phyloP scores from a whole-genome alignment of 73 alveolate genomes.

The Paramecium octaurelia region DNA sequence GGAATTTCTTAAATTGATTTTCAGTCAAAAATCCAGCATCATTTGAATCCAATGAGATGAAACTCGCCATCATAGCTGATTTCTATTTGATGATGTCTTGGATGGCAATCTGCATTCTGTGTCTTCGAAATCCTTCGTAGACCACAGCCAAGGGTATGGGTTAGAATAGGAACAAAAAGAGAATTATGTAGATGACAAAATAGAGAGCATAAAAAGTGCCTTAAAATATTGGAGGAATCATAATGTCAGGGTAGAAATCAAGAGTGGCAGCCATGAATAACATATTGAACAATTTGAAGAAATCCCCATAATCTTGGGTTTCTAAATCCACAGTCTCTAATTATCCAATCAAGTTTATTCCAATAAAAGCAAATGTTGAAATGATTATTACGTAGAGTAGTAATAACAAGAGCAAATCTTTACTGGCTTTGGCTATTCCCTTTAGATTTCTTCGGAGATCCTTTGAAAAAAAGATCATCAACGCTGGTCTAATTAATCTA shows the following conservation, averaged over 20 bases:
- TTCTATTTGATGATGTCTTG: constrained; percentile 50
- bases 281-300: constrained; percentile 26
- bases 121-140: constrained; percentile 59
- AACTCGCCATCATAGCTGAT: constrained; percentile 60
- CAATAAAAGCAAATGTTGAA: constrained; percentile 42
- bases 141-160: constrained; percentile 63
- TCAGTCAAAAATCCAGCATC: constrained; percentile 38
- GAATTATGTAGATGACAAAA: constrained; percentile 12
- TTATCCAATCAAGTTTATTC: constrained; percentile 52
- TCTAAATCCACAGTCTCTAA: constrained; percentile 15
- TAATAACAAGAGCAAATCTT: constrained; percentile 7
- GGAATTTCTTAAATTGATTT: background rate
- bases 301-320: constrained; percentile 54
- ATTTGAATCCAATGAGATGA: constrained; percentile 2
- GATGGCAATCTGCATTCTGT: constrained; percentile 35
- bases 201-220: constrained; percentile 21
- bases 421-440: constrained; percentile 43
- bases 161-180: constrained; percentile 41
- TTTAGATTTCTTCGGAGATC: constrained; percentile 51
- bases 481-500: constrained; percentile 50
- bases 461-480: constrained; percentile 41
- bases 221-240: constrained; percentile 44
- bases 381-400: constrained; percentile 33
- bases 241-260: constrained; percentile 54
- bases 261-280: constrained; percentile 42